Evolutionary conservation across 768 basidiomycete genomes (phyloP).

Genomic region (Sistotremastrum suecicum): DNA sequence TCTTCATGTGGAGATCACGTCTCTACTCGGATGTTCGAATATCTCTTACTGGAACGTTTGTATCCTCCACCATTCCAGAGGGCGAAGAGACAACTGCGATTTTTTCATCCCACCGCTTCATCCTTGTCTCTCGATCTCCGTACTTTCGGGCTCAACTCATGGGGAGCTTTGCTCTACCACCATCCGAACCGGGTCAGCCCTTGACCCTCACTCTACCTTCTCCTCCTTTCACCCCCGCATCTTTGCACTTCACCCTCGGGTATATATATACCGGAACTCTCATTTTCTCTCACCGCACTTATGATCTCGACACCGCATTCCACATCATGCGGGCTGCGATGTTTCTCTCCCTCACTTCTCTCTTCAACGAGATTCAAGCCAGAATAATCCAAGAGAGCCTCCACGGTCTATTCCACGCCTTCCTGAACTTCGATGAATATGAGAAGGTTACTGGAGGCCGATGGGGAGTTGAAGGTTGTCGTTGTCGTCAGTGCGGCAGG

Average conservation of each 20-base stretch:
- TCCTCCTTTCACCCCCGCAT: slow-evolving; percentile 90
- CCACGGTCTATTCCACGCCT: slow-evolving; percentile 80
- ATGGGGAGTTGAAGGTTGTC: slow-evolving; percentile 76
- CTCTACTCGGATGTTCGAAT: slow-evolving; percentile 89
- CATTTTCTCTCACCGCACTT: slow-evolving; percentile 81
- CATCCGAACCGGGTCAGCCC: slow-evolving; percentile 25
- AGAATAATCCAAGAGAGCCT: slow-evolving; percentile 79
- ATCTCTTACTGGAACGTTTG: slow-evolving; percentile 56
- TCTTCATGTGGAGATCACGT: slow-evolving; percentile 93
- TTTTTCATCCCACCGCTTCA: slow-evolving; percentile 88
- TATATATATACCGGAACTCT: slow-evolving; percentile 94
- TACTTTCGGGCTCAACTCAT: slow-evolving; percentile 81
- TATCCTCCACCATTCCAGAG: slow-evolving; percentile 26
- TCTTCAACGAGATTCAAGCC: slow-evolving; percentile 70
- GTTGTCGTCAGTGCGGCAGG: slow-evolving; percentile 71
- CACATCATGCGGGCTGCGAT: slow-evolving; percentile 72
- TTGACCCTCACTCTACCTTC: slow-evolving; percentile 63
- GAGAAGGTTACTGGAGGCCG: slow-evolving; percentile 57
- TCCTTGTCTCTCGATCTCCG: slow-evolving; percentile 75
- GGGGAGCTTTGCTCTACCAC: slow-evolving; percentile 35
- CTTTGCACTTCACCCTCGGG: slow-evolving; percentile 85
- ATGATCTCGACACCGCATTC: slow-evolving; percentile 86
- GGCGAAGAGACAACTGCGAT: slow-evolving; percentile 64
- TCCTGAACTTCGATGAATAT: slow-evolving; percentile 66
- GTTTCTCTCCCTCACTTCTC: slow-evolving; percentile 61